Evolutionary conservation across 2,329 filamentous ascomycete genomes (phyloP).

Genomic region (Beauveria sp.): DNA sequence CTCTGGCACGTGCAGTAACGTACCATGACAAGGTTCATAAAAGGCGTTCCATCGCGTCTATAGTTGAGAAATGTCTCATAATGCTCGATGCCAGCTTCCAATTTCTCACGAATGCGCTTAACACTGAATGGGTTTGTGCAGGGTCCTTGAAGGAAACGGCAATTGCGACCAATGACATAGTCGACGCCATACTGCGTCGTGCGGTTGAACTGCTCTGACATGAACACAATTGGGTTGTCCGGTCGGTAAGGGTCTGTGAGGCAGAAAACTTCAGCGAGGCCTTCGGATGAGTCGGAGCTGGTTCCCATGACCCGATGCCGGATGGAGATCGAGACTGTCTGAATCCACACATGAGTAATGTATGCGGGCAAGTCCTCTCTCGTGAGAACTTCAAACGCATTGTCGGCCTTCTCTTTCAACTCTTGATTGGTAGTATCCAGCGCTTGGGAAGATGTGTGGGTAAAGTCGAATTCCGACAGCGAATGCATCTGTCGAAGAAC

Average conservation of each 20-base stretch:
- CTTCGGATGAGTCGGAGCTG: slow-evolving; percentile 61
- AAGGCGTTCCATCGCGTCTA: slow-evolving; percentile 66
- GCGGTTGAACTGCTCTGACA: slow-evolving; percentile 65
- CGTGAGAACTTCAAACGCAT: slow-evolving; percentile 56
- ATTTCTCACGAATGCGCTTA: slow-evolving; percentile 52
- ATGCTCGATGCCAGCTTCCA: slow-evolving; percentile 58
- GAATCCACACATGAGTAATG: slow-evolving; percentile 60
- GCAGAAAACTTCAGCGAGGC: slow-evolving; percentile 68
- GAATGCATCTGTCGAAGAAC: slow-evolving; percentile 12
- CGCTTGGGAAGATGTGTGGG: slow-evolving; percentile 11
- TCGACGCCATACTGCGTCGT: slow-evolving; percentile 60
- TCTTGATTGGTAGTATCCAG: slow-evolving; percentile 44
- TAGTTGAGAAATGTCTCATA: slow-evolving; percentile 73
- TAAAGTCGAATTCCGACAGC: slow-evolving; percentile 13
- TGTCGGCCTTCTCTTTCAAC: slow-evolving; percentile 53
- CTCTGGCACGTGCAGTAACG: not conserved
- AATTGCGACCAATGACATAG: slow-evolving; percentile 69
- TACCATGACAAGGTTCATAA: slow-evolving; percentile 58
- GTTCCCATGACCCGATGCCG: slow-evolving; percentile 59
- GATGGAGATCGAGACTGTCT: slow-evolving; percentile 60
- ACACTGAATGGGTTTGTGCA: slow-evolving; percentile 59
- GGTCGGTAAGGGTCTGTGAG: slow-evolving; percentile 63
- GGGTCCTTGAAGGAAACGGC: slow-evolving; percentile 70
- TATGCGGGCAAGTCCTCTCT: slow-evolving; percentile 64
- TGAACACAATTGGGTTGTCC: slow-evolving; percentile 70